phyloP scores from a whole-genome alignment of 1,284 basidiomycete species.

The Ganoderma sp. region DNA sequence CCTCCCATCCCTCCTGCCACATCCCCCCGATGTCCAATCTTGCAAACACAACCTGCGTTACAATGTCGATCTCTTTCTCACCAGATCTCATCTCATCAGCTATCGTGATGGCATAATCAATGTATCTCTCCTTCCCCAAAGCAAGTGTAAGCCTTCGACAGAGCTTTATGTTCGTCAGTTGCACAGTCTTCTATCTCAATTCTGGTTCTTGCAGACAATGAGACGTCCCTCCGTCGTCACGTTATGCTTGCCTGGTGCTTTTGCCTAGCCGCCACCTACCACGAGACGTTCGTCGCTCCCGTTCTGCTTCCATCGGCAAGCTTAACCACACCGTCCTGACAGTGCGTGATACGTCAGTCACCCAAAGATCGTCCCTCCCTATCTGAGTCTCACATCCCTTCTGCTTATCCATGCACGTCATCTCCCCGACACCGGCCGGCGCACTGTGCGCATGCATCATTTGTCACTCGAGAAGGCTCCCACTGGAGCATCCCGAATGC shows the following conservation, averaged over 20 bases:
- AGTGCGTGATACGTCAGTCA: slow-evolving; percentile 7
- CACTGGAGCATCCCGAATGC: background rate
- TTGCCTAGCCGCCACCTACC: background rate
- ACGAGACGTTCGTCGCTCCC: background rate
- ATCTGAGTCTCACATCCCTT: background rate
- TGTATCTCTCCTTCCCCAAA: background rate
- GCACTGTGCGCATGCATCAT: background rate
- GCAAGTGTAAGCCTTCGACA: background rate
- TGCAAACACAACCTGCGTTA: background rate
- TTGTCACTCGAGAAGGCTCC: background rate
- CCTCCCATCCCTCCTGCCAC: background rate
- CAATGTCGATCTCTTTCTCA: background rate
- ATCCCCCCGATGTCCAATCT: background rate
- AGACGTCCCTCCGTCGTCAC: background rate
- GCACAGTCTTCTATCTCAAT: slow-evolving; percentile 3
- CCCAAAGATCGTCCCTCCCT: slow-evolving; percentile 1
- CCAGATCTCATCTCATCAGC: background rate
- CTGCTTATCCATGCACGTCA: background rate
- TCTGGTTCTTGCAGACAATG: slow-evolving; percentile 21
- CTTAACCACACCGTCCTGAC: slow-evolving; percentile 19
- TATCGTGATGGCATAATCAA: background rate
- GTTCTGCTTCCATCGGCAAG: slow-evolving; percentile 15
- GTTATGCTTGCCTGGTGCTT: slow-evolving; percentile 1
- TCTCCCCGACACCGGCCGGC: background rate
- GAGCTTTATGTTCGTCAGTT: background rate